A percentile compares a stretch with the other conserved stretches of the same genome.
Conservation (phyloP, 2,329 filamentous ascomycete species). For the Alternaria conjuncta region DNA sequence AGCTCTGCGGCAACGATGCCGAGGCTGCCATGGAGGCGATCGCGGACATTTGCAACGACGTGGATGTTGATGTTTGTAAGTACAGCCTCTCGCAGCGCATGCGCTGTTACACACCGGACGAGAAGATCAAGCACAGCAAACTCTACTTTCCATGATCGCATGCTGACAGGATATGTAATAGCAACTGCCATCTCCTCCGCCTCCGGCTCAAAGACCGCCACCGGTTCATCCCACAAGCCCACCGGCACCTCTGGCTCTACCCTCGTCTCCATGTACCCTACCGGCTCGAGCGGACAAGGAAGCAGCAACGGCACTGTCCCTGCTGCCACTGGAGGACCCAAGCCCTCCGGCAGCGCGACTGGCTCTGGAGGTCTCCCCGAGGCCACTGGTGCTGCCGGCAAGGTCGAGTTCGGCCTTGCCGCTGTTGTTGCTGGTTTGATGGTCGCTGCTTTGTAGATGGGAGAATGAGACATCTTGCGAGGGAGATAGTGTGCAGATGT, state of each 20-base stretch:
- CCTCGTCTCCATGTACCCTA: slow-evolving; percentile 10
- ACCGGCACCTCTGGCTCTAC: slow-evolving; percentile 6
- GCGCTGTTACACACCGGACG: not conserved
- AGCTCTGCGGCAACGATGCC: slow-evolving; percentile 32
- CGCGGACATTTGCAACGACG: slow-evolving; percentile 36
- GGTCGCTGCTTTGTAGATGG: slow-evolving; percentile 33
- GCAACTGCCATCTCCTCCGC: slow-evolving; percentile 28
- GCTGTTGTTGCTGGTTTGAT: slow-evolving; percentile 34
- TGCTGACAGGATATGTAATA: slow-evolving; percentile 9
- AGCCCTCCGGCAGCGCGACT: slow-evolving; percentile 8
- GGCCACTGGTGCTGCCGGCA: slow-evolving; percentile 30
- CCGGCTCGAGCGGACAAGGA: slow-evolving; percentile 5
- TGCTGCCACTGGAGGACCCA: slow-evolving; percentile 12
- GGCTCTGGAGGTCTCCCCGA: slow-evolving; percentile 11
- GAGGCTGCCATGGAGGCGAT: slow-evolving; percentile 34
- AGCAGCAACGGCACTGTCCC: slow-evolving; percentile 11
- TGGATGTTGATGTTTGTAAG: slow-evolving; percentile 40
- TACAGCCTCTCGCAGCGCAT: slow-evolving; percentile 1
- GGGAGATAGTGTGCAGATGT: not conserved
- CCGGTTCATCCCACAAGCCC: slow-evolving; percentile 17
- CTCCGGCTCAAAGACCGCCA: slow-evolving; percentile 20
- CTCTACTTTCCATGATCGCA: not conserved
- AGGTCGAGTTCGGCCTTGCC: slow-evolving; percentile 31
- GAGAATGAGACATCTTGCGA: not conserved
- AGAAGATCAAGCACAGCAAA: not conserved